phyloP scores from a whole-genome alignment of 2,329 filamentous ascomycete genomes.

The Fusarium marasasianum region DNA sequence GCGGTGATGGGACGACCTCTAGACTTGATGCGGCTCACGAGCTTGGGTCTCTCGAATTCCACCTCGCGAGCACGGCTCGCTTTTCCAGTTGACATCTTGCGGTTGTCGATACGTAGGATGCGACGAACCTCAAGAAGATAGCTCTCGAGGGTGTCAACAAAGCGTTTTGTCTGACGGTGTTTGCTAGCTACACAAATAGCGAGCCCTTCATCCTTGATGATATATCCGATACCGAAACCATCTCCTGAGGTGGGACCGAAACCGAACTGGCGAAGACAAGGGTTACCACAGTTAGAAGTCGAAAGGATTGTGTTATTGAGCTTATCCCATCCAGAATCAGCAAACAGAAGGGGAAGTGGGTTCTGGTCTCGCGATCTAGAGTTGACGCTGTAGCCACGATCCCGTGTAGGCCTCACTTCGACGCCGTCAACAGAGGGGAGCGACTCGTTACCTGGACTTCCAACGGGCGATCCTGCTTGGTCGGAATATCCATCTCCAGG shows the following conservation, averaged over 20 bases:
- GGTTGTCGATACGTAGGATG: constrained; percentile 75
- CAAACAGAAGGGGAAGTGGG: constrained; percentile 81
- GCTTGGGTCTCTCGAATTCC: constrained; percentile 53
- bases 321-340: constrained; percentile 91
- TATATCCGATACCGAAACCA: constrained; percentile 97
- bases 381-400: constrained; percentile 65
- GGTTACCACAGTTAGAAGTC: constrained; percentile 99
- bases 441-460: constrained; percentile 65
- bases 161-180: constrained; percentile 90
- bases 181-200: constrained; percentile 93
- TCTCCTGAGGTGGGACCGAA: constrained; percentile 95
- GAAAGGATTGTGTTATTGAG: constrained; percentile 94
- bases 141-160: constrained; percentile 87
- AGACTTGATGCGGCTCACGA: constrained; percentile 67
- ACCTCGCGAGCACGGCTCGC: constrained; percentile 64
- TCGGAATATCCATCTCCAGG: constrained; percentile 62
- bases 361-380: constrained; percentile 58
- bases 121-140: constrained; percentile 93
- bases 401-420: constrained; percentile 51
- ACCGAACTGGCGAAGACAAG: constrained; percentile 91
- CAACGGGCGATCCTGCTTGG: constrained; percentile 54
- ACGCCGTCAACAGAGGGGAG: constrained; percentile 47
- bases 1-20: constrained; percentile 77
- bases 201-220: constrained; percentile 84
- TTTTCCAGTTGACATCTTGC: constrained; percentile 54